Percentiles rank a stretch among this genome's conserved stretches.
Evolutionary conservation across 1,284 basidiomycete genomes (phyloP).

Genomic region (Cryptococcus sp.): DNA sequence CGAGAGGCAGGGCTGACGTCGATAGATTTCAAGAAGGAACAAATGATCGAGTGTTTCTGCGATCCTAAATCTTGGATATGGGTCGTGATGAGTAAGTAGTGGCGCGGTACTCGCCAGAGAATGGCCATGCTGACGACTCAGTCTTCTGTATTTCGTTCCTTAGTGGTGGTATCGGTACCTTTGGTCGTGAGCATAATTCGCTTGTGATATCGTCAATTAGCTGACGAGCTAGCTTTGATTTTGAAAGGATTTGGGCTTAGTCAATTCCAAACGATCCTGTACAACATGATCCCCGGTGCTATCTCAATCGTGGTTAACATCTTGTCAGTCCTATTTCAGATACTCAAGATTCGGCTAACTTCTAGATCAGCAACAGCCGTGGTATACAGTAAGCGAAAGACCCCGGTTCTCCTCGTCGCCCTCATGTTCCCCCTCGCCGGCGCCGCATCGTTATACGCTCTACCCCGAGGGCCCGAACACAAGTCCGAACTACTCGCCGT

Average conservation of each 20-base stretch:
- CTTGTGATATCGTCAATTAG: too few species aligned
- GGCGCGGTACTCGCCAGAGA: not conserved
- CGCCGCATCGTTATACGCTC: constrained; percentile 24
- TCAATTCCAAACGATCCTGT: constrained; percentile 47
- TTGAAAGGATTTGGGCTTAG: constrained; percentile 32
- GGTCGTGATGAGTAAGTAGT: constrained; percentile 16
- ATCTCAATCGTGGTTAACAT: constrained; percentile 50
- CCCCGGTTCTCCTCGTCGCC: constrained; percentile 52
- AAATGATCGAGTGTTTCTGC: constrained; percentile 32
- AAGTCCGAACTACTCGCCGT: constrained; percentile 19
- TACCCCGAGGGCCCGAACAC: constrained; percentile 20
- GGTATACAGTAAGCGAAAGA: constrained; percentile 49
- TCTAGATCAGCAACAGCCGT: constrained; percentile 39
- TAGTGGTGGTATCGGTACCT: constrained; percentile 29
- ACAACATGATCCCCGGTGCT: constrained; percentile 48
- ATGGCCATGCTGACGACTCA: not conserved
- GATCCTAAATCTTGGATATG: constrained; percentile 31
- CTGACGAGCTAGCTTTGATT: constrained; percentile 18
- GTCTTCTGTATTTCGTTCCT: constrained; percentile 18
- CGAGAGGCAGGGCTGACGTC: not conserved
- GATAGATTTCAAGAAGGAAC: constrained; percentile 35
- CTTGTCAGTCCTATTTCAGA: constrained; percentile 9
- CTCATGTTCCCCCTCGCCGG: constrained; percentile 34
- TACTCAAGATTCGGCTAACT: not conserved
- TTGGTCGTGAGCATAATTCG: constrained; percentile 19